These are phyloP conservation scores for Lachancea sp. DNA, from an alignment of 805 yeast genomes.

Conservation along the genomic window DNA sequence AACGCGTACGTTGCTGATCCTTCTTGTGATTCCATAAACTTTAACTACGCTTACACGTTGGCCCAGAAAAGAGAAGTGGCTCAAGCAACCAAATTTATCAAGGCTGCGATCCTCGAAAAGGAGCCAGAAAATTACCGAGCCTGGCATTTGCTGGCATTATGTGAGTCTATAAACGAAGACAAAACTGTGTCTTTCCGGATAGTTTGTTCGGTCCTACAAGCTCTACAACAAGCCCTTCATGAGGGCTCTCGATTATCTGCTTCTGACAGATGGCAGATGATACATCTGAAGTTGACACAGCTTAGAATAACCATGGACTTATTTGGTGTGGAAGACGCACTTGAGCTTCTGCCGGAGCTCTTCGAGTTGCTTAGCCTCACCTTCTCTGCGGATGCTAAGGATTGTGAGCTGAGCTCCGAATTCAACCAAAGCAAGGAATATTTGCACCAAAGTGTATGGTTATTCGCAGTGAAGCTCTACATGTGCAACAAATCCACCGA, in stretches of 20 bases:
- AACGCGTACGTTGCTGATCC: slow-evolving; percentile 20
- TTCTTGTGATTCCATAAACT: slow-evolving; percentile 19
- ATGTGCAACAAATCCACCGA: slow-evolving; percentile 44
- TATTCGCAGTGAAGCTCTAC: slow-evolving; percentile 64
- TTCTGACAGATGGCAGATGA: slow-evolving; percentile 40
- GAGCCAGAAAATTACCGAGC: slow-evolving; percentile 52
- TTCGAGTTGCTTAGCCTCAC: slow-evolving; percentile 51
- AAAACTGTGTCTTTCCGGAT: slow-evolving; percentile 50
- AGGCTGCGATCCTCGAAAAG: slow-evolving; percentile 41
- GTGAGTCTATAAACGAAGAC: slow-evolving; percentile 58
- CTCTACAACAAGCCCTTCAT: slow-evolving; percentile 33
- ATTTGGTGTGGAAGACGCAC: slow-evolving; percentile 50
- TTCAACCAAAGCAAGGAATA: slow-evolving; percentile 30
- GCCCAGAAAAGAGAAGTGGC: slow-evolving; percentile 40
- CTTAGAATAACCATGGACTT: slow-evolving; percentile 59
- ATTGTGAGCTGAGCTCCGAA: slow-evolving; percentile 12
- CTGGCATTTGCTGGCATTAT: slow-evolving; percentile 61
- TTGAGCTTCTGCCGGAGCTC: slow-evolving; percentile 61
- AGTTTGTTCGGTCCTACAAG: slow-evolving; percentile 45
- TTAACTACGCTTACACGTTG: slow-evolving; percentile 44
- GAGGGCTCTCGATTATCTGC: slow-evolving; percentile 12
- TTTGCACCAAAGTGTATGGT: slow-evolving; percentile 61
- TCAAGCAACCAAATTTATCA: slow-evolving; percentile 42
- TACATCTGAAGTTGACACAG: slow-evolving; percentile 71
- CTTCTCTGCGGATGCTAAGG: slow-evolving; percentile 28